phyloP scores from a whole-genome alignment of 2,329 filamentous ascomycete genomes.

The Incumbomyces lentus region DNA sequence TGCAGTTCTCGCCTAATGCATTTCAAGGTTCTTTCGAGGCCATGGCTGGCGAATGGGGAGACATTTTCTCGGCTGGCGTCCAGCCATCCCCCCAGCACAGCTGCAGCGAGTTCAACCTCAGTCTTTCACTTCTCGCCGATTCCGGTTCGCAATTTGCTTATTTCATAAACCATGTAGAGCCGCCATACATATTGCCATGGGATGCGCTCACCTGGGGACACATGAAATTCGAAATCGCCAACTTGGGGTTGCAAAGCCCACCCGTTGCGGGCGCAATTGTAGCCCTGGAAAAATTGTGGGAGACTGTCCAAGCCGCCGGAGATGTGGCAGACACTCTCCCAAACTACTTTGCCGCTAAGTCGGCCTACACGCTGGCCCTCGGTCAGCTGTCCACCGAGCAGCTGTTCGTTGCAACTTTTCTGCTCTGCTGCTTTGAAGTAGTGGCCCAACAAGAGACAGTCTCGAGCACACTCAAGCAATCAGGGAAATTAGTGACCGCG shows the following conservation, averaged over 20 bases:
- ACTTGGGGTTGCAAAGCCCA: constrained; percentile 1
- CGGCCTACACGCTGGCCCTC: constrained; percentile 1
- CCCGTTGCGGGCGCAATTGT: constrained; percentile 5
- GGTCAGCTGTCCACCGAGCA: constrained; percentile 2
- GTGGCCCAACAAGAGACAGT: constrained; percentile 11
- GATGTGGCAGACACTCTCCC: constrained; percentile 8
- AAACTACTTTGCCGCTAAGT: constrained; percentile 8
- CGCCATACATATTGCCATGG: constrained; percentile 8
- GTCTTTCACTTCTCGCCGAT: not conserved
- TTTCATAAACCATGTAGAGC: constrained; percentile 8
- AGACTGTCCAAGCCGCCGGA: constrained; percentile 2
- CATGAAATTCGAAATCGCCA: constrained; percentile 5
- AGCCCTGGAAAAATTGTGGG: constrained; percentile 6
- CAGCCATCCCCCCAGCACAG: not conserved
- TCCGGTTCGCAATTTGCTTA: constrained; percentile 2
- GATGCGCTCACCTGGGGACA: constrained; percentile 7
- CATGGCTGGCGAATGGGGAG: constrained; percentile 1
- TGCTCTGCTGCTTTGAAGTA: constrained; percentile 10
- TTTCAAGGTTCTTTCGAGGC: no score
- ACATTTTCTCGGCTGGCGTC: constrained; percentile 4
- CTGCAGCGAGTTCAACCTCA: not conserved
- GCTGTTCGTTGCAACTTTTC: constrained; percentile 5
- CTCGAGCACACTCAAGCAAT: constrained; percentile 5
- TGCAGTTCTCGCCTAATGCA: not conserved
- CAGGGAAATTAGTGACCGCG: constrained; percentile 6